Percentiles rank a stretch among this genome's conserved stretches.
Conservation (phyloP, 2,329 filamentous ascomycete species). For the Fusarium verticillioides region DNA sequence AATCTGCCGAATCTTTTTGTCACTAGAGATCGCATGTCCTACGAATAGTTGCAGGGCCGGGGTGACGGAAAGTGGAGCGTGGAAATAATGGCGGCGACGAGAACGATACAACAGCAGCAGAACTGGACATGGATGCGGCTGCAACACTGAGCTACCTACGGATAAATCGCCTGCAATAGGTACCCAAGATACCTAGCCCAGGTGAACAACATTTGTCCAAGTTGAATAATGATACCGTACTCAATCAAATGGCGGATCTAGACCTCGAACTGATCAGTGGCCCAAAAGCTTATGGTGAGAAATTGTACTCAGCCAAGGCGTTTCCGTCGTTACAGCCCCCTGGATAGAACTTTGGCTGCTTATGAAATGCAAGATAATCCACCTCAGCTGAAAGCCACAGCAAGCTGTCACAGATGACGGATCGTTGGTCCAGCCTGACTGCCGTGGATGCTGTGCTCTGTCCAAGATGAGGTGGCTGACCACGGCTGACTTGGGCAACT, state of each 20-base stretch:
- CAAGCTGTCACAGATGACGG: constrained; percentile 25
- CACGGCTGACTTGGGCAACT: constrained; percentile 7
- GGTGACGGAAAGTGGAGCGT: constrained; percentile 29
- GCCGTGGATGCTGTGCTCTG: constrained; percentile 7
- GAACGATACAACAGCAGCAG: neutral
- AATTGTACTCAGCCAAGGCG: constrained; percentile 23
- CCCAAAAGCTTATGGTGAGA: constrained; percentile 5
- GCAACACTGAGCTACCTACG: neutral
- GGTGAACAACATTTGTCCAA: neutral
- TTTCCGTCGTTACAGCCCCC: constrained; percentile 19
- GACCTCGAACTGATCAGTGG: neutral
- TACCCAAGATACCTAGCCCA: neutral
- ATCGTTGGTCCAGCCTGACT: constrained; percentile 9
- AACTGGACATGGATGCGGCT: neutral
- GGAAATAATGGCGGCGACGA: constrained; percentile 24
- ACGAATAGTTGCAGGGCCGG: neutral
- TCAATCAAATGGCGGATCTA: neutral
- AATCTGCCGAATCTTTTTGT: neutral
- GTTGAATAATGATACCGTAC: neutral
- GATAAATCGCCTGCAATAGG: neutral
- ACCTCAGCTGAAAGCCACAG: constrained; percentile 35
- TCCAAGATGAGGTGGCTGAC: constrained; percentile 7
- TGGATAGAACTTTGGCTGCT: constrained; percentile 21
- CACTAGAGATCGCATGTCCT: neutral
- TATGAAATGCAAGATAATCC: constrained; percentile 16